Conservation (phyloP, 163 green algal species). For the Chlamydomonas reinhardtii region DNA sequence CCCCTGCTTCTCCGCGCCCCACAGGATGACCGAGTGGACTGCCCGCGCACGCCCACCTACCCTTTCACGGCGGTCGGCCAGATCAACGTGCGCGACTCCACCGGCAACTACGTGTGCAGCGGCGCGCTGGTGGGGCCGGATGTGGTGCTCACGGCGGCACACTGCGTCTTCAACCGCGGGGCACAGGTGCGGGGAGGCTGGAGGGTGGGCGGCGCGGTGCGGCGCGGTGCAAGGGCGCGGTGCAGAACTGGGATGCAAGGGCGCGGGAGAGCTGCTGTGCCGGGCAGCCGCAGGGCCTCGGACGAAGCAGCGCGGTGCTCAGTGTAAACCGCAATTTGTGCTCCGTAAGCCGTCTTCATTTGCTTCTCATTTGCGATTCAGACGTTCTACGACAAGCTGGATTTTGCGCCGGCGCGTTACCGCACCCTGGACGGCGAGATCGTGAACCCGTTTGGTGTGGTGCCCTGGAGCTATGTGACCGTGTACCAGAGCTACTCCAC, state of each 20-base stretch:
- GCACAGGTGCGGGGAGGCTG: constrained; percentile 19
- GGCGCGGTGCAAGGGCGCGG: too few species aligned
- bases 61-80: constrained; percentile 66
- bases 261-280: too few species aligned
- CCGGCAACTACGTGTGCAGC: constrained; percentile 65
- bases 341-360: too few species aligned
- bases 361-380: not conserved
- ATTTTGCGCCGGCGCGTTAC: constrained; percentile 63
- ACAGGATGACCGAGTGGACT: constrained; percentile 45
- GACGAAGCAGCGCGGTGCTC: too few species aligned
- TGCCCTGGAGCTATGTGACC: constrained; percentile 61
- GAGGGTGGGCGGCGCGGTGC: too few species aligned
- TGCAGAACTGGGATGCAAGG: too few species aligned
- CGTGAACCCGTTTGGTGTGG: constrained; percentile 61
- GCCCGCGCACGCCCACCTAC: constrained; percentile 46
- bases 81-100: constrained; percentile 60
- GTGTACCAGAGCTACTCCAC: constrained; percentile 55
- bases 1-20: too few species aligned
- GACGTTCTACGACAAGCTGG: constrained; percentile 61
- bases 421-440: constrained; percentile 30
- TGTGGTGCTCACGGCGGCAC: constrained; percentile 64
- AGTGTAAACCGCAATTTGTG: too few species aligned
- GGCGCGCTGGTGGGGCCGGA: constrained; percentile 60
- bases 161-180: constrained; percentile 65
- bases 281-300: too few species aligned